These are phyloP conservation scores for Strombidium stylifer DNA, from an alignment of 73 alveolate genomes.

Conservation along the genomic window DNA sequence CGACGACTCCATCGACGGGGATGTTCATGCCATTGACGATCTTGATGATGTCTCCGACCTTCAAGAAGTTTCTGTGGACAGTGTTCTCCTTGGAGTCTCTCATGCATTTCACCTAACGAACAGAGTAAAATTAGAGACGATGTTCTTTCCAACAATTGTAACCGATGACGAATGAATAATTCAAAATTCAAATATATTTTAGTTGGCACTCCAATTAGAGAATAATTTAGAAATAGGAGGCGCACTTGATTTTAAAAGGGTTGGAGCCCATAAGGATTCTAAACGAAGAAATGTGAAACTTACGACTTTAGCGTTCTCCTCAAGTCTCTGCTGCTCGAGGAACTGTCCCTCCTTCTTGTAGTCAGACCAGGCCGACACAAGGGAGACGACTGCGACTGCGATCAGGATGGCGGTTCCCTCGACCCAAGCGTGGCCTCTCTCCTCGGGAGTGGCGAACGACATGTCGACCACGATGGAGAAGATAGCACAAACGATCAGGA, in stretches of 20 bases:
- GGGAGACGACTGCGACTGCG: slow-evolving; percentile 68
- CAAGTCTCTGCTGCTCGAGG: neutral
- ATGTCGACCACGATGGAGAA: slow-evolving; percentile 59
- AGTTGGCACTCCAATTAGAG: too few relatives aligned
- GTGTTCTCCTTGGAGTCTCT: slow-evolving; percentile 77
- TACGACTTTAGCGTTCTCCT: slow-evolving; percentile 14
- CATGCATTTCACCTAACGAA: slow-evolving; percentile 68
- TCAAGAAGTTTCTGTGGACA: slow-evolving; percentile 77
- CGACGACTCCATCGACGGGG: slow-evolving; percentile 90
- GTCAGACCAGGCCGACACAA: slow-evolving; percentile 76
- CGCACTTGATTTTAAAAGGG: too few relatives aligned
- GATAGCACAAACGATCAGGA: slow-evolving; percentile 66
- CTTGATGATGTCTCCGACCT: slow-evolving; percentile 93
- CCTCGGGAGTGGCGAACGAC: slow-evolving; percentile 35
- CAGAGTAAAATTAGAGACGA: too few relatives aligned
- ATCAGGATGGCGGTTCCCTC: slow-evolving; percentile 71
- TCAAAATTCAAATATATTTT: too few relatives aligned
- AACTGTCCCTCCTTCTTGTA: slow-evolving; percentile 57
- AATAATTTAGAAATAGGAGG: too few relatives aligned
- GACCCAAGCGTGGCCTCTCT: slow-evolving; percentile 60
- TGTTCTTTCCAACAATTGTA: too few relatives aligned
- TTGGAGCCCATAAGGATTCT: too few relatives aligned
- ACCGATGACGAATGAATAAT: too few relatives aligned
- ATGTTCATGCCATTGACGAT: slow-evolving; percentile 95
- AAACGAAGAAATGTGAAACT: too few relatives aligned